These are phyloP conservation scores for Dillenia turbinata DNA, from an alignment of 164 flowering plant genomes.

Conservation along the genomic window DNA sequence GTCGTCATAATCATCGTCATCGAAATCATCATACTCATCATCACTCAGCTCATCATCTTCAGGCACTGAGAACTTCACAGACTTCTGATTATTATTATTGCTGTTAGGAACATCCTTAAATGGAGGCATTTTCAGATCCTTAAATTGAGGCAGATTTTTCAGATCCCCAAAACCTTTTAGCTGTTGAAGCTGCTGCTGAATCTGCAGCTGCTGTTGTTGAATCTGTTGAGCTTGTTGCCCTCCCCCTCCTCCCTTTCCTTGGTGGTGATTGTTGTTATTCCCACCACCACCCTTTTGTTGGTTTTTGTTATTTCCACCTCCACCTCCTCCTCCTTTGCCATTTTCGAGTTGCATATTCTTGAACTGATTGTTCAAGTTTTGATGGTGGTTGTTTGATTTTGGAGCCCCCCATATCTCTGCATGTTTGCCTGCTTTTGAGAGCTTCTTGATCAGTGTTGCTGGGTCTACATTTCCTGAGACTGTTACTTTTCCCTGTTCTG, in stretches of 20 bases:
- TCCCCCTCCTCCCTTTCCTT: constrained; percentile 27
- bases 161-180: constrained; percentile 66
- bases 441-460: constrained; percentile 69
- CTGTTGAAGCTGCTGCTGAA: constrained; percentile 46
- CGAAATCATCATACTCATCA: constrained; percentile 29
- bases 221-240: constrained; percentile 23
- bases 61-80: constrained; percentile 54
- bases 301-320: constrained; percentile 35
- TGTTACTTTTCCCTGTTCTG: constrained; percentile 87
- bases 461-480: constrained; percentile 90
- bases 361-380: constrained; percentile 50
- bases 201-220: constrained; percentile 14
- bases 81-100: constrained; percentile 29
- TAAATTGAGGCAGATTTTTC: constrained; percentile 49
- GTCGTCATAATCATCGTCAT: constrained; percentile 35
- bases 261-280: constrained; percentile 16
- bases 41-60: constrained; percentile 46
- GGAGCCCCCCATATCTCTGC: constrained; percentile 83
- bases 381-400: constrained; percentile 43
- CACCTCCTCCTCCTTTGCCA: constrained; percentile 27
- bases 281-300: constrained; percentile 43
- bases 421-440: constrained; percentile 67
- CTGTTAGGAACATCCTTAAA: not conserved
- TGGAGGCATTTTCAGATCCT: constrained; percentile 44
- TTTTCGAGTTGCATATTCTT: constrained; percentile 63